These are phyloP conservation scores for Cucurbita ficifolia DNA, from an alignment of 306 rosid genomes.

Conservation along the genomic window DNA sequence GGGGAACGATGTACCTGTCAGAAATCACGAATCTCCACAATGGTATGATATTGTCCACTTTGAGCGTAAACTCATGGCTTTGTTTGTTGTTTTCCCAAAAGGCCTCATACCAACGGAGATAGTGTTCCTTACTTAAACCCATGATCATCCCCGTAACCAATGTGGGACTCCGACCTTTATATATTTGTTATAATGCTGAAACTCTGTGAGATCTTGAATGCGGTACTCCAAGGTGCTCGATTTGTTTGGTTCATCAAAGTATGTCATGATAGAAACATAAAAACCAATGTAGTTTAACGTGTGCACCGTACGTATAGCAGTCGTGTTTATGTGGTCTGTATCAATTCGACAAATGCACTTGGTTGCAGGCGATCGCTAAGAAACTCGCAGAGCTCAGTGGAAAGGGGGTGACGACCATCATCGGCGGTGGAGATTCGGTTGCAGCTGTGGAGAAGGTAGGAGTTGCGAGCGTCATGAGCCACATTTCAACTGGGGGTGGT, in stretches of 20 bases:
- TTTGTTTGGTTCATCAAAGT: not conserved
- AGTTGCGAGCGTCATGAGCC: conserved; percentile 91
- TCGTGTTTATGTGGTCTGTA: not conserved
- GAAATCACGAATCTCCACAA: no score
- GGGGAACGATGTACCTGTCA: not conserved
- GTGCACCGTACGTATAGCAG: not conserved
- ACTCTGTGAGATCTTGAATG: not conserved
- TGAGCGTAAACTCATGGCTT: no score
- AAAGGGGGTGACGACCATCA: conserved; percentile 94
- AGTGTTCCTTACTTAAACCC: no score
- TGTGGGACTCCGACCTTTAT: not conserved
- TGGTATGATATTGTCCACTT: no score
- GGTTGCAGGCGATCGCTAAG: conserved; percentile 67
- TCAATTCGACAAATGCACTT: not conserved
- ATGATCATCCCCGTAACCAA: no score
- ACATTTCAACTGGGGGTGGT: conserved; percentile 99
- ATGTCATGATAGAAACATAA: not conserved
- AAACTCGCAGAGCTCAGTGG: conserved; percentile 91
- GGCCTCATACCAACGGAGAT: no score
- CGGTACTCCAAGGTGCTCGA: not conserved
- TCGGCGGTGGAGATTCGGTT: conserved; percentile 98
- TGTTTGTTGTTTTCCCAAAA: no score
- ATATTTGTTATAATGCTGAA: not conserved
- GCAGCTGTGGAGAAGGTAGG: conserved; percentile 99
- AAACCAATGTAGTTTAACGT: not conserved